Evolutionary conservation across 208 protist species (phyloP).

Genomic region (Acanthamoeba divionensis): DNA sequence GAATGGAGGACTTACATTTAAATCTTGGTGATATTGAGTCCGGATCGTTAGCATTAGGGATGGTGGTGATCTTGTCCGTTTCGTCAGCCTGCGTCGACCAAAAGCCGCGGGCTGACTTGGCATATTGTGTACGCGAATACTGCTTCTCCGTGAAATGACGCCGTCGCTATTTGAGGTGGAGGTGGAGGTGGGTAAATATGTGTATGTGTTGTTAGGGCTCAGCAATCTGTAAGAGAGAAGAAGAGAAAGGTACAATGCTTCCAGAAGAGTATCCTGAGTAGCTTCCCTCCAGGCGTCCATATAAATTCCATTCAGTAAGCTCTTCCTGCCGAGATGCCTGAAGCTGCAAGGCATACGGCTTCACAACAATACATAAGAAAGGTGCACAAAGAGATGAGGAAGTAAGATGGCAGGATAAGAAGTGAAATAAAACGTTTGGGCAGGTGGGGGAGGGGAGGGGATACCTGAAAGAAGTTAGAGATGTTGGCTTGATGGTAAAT

Average conservation of each 20-base stretch:
- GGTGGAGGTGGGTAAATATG: no score
- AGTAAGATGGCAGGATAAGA: no score
- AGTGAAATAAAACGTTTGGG: not conserved
- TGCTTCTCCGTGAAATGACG: not conserved
- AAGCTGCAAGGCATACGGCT: slow-evolving; percentile 3
- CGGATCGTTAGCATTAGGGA: no score
- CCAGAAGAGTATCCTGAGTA: no score
- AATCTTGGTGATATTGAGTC: no score
- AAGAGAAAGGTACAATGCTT: no score
- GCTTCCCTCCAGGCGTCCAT: slow-evolving; percentile 4
- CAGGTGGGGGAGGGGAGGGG: not conserved
- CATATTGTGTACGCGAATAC: not conserved
- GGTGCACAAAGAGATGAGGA: not conserved
- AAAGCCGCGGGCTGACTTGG: not conserved
- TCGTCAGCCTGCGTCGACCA: slow-evolving; percentile 8
- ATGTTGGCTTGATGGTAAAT: slow-evolving; percentile 17
- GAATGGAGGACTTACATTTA: no score
- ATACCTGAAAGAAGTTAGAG: not conserved
- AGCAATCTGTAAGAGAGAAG: no score
- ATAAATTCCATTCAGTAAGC: not conserved
- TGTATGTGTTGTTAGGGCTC: no score
- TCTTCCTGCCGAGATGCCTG: not conserved
- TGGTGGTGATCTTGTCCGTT: no score
- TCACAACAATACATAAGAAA: not conserved
- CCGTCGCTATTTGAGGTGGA: not conserved